phyloP scores from a whole-genome alignment of 805 yeast species.

The Metschnikowia hibisci region DNA sequence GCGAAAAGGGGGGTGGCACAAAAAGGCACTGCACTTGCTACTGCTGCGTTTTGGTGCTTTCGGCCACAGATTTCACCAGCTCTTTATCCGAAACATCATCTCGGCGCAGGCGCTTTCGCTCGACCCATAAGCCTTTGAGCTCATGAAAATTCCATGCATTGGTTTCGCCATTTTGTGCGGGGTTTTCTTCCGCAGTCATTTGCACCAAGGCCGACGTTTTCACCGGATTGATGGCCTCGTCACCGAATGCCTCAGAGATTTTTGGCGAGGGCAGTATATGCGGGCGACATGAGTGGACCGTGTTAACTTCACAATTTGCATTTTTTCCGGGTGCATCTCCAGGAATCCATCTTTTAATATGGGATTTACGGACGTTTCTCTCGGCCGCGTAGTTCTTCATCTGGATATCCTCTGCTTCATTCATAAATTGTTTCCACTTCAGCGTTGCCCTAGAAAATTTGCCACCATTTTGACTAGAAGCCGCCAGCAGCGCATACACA shows the following conservation, averaged over 20 bases:
- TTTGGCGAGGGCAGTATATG: constrained; percentile 4
- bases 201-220: neutral
- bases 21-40: neutral
- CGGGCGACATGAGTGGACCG: neutral
- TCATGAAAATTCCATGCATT: constrained; percentile 9
- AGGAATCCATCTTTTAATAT: neutral
- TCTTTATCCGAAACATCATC: constrained; percentile 1
- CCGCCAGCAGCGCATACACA: neutral
- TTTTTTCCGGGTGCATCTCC: neutral
- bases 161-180: neutral
- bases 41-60: constrained; percentile 2
- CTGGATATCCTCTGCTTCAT: neutral
- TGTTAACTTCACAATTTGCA: constrained; percentile 1
- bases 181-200: neutral
- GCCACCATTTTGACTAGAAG: neutral
- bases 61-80: constrained; percentile 2
- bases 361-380: neutral
- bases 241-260: constrained; percentile 3
- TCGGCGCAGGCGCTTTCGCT: constrained; percentile 4
- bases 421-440: constrained; percentile 1
- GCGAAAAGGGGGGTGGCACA: too few species aligned
- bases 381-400: neutral
- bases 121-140: constrained; percentile 10
- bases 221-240: neutral
- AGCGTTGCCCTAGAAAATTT: neutral